These are phyloP conservation scores for Waltergamsia citrina DNA, from an alignment of 2,329 filamentous ascomycete species.

Conservation along the genomic window DNA sequence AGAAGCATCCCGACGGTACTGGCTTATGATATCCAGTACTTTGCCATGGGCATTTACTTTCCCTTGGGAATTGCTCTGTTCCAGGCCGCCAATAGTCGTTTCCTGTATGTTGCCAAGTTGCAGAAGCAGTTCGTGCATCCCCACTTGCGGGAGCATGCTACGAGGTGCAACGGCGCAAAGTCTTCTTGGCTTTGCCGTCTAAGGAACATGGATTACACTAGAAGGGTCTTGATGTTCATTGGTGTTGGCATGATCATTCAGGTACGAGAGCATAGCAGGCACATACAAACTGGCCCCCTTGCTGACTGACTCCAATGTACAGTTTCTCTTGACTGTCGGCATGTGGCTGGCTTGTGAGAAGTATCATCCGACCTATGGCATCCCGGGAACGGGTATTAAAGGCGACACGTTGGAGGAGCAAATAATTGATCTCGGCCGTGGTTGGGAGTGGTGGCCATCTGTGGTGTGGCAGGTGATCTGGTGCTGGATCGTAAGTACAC, in stretches of 20 bases:
- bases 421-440: conserved; percentile 29
- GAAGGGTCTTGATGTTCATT: conserved; percentile 32
- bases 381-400: conserved; percentile 23
- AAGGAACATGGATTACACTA: conserved; percentile 23
- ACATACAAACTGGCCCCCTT: too few species aligned
- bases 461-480: conserved; percentile 45
- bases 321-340: conserved; percentile 42
- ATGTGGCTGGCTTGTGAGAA: conserved; percentile 48
- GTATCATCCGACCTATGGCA: conserved; percentile 44
- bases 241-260: conserved; percentile 35
- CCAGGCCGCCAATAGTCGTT: conserved; percentile 44
- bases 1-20: conserved; percentile 24
- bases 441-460: conserved; percentile 53
- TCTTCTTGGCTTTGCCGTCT: conserved; percentile 23
- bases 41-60: conserved; percentile 49
- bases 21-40: conserved; percentile 43
- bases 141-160: conserved; percentile 2
- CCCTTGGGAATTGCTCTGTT: conserved; percentile 49
- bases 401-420: conserved; percentile 26
- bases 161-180: conserved; percentile 14
- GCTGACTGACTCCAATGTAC: conserved; percentile 3
- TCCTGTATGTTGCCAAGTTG: conserved; percentile 37
- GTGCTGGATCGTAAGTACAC: conserved; percentile 43
- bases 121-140: conserved; percentile 30
- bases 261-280: too few species aligned